Conservation (phyloP, 1,284 basidiomycete genomes). For the Ustilago curta region DNA sequence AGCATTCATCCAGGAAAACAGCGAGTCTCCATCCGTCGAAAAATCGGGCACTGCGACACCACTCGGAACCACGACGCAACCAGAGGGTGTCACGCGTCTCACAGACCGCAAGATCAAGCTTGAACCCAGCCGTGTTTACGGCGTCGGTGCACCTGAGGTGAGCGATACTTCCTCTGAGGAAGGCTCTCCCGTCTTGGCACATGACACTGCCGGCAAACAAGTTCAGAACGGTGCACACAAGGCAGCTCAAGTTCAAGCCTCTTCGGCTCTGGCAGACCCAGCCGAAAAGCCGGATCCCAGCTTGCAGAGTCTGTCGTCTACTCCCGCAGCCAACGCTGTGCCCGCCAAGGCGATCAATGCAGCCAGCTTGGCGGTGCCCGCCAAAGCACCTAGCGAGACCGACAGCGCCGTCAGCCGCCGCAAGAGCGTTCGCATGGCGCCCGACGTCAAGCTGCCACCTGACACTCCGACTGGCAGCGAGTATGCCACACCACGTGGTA, state of each 20-base stretch:
- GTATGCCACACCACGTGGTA: slow-evolving; percentile 35
- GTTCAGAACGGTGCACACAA: slow-evolving; percentile 34
- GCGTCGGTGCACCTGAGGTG: slow-evolving; percentile 36
- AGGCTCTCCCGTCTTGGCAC: slow-evolving; percentile 24
- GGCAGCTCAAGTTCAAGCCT: slow-evolving; percentile 44
- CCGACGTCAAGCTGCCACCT: slow-evolving; percentile 61
- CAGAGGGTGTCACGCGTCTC: slow-evolving; percentile 35
- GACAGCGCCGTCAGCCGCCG: slow-evolving; percentile 45
- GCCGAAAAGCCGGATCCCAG: slow-evolving; percentile 37
- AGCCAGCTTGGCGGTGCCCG: slow-evolving; percentile 16
- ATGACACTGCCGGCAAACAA: slow-evolving; percentile 6
- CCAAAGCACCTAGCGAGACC: slow-evolving; percentile 39
- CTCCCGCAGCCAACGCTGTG: slow-evolving; percentile 11
- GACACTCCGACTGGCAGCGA: slow-evolving; percentile 52
- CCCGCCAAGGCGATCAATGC: slow-evolving; percentile 19
- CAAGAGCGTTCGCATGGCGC: slow-evolving; percentile 67
- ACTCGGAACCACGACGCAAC: slow-evolving; percentile 23
- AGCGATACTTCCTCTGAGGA: slow-evolving; percentile 49
- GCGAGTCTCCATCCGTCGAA: slow-evolving; percentile 27
- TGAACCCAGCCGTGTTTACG: slow-evolving; percentile 51
- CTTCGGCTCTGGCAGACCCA: slow-evolving; percentile 40
- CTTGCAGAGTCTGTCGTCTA: slow-evolving; percentile 30
- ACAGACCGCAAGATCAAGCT: slow-evolving; percentile 53
- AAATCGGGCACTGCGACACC: slow-evolving; percentile 27
- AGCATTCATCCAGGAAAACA: slow-evolving; percentile 37